Conservation (phyloP, 2,329 filamentous ascomycete species). For the Hymenoscyphus repandus region DNA sequence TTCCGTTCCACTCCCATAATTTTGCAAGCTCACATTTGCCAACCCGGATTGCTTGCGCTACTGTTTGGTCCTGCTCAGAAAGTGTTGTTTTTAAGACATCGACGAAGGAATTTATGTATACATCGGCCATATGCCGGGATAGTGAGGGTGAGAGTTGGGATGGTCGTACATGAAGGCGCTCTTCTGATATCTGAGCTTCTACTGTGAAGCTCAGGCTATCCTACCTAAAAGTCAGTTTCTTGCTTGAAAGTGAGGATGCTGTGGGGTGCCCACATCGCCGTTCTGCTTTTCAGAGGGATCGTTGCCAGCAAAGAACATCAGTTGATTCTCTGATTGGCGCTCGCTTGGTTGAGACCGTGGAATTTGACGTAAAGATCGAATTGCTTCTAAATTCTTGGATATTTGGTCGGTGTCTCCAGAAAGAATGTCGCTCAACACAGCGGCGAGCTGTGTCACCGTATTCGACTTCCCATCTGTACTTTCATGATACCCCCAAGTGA, state of each 20-base stretch:
- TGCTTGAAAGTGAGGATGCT: background rate
- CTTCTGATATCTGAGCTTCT: background rate
- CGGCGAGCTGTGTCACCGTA: background rate
- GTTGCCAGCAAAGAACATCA: background rate
- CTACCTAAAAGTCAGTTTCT: background rate
- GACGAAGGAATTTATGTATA: slow-evolving; percentile 38
- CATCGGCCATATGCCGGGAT: slow-evolving; percentile 36
- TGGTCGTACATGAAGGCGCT: background rate
- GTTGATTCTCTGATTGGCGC: background rate
- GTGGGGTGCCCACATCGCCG: too few relatives aligned
- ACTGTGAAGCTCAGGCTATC: background rate
- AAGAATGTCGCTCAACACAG: background rate
- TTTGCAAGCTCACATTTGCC: slow-evolving; percentile 37
- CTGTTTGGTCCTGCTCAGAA: slow-evolving; percentile 24
- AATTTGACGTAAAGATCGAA: background rate
- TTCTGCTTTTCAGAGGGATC: too few relatives aligned
- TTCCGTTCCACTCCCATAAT: slow-evolving; percentile 44
- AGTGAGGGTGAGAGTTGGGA: background rate
- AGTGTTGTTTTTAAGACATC: slow-evolving; percentile 36
- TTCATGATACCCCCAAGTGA: too few relatives aligned
- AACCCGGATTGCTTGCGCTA: slow-evolving; percentile 33
- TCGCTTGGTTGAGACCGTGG: background rate
- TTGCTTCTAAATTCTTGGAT: background rate
- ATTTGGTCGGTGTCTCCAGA: background rate
- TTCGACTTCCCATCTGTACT: background rate